Evolutionary conservation across 148 eudicot species (phyloP).

Genomic region (Oxyria digyna): DNA sequence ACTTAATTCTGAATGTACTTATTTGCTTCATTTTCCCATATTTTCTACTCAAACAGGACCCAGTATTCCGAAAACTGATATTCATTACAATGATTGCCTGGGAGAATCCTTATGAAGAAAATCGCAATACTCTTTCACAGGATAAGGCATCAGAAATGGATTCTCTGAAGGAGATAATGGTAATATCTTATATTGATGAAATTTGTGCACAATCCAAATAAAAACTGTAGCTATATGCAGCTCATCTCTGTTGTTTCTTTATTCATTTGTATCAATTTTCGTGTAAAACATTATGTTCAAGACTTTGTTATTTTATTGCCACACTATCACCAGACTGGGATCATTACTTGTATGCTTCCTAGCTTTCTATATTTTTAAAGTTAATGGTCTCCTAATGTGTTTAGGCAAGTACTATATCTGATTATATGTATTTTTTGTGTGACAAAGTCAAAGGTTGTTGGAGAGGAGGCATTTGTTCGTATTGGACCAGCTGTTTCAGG

Average conservation of each 20-base stretch:
- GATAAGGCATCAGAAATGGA: slow-evolving; percentile 31
- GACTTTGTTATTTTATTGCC: background rate
- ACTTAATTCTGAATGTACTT: background rate
- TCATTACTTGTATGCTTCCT: background rate
- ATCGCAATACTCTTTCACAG: slow-evolving; percentile 17
- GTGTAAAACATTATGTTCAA: background rate
- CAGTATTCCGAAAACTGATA: slow-evolving; percentile 66
- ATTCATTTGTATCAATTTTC: background rate
- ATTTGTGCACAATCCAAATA: background rate
- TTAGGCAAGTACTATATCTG: background rate
- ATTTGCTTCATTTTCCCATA: background rate
- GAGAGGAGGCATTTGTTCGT: slow-evolving; percentile 80
- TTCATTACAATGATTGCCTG: slow-evolving; percentile 87
- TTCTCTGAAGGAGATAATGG: slow-evolving; percentile 34
- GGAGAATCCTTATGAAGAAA: slow-evolving; percentile 57
- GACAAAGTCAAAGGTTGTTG: slow-evolving; percentile 47
- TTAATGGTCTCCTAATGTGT: background rate
- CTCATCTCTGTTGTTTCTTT: background rate
- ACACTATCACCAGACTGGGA: background rate
- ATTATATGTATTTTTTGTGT: slow-evolving; percentile 10
- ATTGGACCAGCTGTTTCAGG: slow-evolving; percentile 87
- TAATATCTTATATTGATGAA: background rate
- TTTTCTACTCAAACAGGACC: slow-evolving; percentile 35
- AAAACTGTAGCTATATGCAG: background rate
- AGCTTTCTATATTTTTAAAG: background rate